Conservation (phyloP, 2,329 filamentous ascomycete genomes). For the Aspergillus brasiliensis region DNA sequence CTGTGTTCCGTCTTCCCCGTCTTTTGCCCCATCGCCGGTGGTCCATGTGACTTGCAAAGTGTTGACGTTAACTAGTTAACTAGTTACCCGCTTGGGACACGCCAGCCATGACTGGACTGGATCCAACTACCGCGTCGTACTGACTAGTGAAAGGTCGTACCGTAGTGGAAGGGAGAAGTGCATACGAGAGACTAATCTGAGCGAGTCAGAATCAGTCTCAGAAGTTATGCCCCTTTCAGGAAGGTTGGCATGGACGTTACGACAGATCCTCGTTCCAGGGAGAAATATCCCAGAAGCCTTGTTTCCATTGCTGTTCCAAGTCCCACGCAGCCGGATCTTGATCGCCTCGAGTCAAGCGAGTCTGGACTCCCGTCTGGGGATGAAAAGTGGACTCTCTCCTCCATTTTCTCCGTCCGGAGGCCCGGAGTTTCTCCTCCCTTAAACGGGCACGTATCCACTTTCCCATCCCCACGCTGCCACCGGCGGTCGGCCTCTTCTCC, state of each 20-base stretch:
- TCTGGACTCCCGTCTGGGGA: slow-evolving; percentile 1
- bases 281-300: neutral
- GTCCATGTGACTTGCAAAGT: slow-evolving; percentile 6
- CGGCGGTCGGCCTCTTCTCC: neutral
- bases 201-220: neutral
- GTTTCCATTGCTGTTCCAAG: neutral
- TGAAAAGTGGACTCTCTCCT: neutral
- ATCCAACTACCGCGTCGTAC: neutral
- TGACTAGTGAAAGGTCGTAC: too few species aligned
- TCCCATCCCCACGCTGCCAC: neutral
- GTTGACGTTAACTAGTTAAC: neutral
- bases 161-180: too few species aligned
- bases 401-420: neutral
- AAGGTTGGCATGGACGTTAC: neutral
- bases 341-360: neutral
- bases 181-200: neutral
- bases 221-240: neutral
- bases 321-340: neutral
- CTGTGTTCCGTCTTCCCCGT: neutral
- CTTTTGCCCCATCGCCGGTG: neutral
- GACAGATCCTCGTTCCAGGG: neutral
- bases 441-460: neutral
- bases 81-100: slow-evolving; percentile 1
- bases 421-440: neutral
- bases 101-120: neutral